These are phyloP conservation scores for Brassica incana DNA, from an alignment of 345 rosid species.

Conservation along the genomic window DNA sequence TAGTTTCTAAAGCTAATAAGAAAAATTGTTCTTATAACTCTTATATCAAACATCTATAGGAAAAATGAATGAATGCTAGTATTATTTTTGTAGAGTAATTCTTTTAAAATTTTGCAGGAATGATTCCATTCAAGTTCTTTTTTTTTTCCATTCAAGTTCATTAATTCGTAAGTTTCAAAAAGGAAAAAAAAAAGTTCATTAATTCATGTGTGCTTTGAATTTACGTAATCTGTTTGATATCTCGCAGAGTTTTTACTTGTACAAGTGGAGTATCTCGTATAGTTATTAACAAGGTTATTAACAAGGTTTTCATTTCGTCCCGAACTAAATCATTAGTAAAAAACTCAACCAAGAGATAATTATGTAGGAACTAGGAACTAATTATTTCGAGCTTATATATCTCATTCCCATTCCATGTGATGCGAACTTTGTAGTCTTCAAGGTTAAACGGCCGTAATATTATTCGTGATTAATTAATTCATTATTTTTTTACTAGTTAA, in stretches of 20 bases:
- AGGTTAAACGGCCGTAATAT: conserved; percentile 2
- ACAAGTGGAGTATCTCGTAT: not conserved
- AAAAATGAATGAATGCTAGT: not conserved
- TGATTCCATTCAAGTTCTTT: not conserved
- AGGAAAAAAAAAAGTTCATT: too few species aligned
- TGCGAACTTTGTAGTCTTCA: conserved; percentile 10
- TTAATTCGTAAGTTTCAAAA: too few species aligned
- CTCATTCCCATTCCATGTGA: conserved; percentile 24
- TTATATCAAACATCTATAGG: not conserved
- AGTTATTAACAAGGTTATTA: not conserved
- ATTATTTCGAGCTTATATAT: not conserved
- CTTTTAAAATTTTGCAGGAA: not conserved
- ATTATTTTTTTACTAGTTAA: not conserved
- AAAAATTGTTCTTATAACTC: too few species aligned
- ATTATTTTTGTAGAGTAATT: not conserved
- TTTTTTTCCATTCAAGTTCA: not conserved
- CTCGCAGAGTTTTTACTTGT: not conserved
- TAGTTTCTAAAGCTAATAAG: too few species aligned
- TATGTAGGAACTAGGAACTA: not conserved
- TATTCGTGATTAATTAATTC: not conserved
- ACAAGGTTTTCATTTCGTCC: not conserved
- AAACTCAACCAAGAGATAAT: not conserved
- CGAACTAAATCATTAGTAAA: not conserved
- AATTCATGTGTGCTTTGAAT: not conserved
- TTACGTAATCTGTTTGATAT: not conserved